These are phyloP conservation scores for Leishmania guyanensis DNA, from an alignment of 208 protist genomes.

Conservation along the genomic window DNA sequence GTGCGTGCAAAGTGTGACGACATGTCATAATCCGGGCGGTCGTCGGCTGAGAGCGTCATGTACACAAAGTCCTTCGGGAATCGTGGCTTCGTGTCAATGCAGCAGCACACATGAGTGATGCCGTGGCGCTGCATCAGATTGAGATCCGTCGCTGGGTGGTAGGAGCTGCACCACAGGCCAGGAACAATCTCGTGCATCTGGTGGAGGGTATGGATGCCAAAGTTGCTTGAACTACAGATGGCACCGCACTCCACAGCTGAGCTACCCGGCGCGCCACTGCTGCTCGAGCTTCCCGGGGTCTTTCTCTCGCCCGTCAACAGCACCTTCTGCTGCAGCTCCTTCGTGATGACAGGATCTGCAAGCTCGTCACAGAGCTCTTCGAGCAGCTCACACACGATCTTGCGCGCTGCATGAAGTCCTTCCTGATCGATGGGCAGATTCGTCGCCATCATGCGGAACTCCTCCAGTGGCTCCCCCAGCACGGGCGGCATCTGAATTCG, in stretches of 20 bases:
- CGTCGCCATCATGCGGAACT: constrained; percentile 64
- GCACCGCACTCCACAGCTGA: not conserved
- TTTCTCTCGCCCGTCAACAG: constrained; percentile 4
- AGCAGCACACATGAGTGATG: constrained; percentile 81
- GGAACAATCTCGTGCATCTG: constrained; percentile 82
- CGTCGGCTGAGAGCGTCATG: constrained; percentile 48
- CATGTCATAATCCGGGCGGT: constrained; percentile 57
- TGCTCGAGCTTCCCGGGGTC: not conserved
- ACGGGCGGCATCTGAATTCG: constrained; percentile 29
- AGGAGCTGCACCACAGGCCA: constrained; percentile 81
- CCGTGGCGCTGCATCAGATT: constrained; percentile 38
- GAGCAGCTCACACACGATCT: constrained; percentile 22
- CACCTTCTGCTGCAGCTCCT: constrained; percentile 19
- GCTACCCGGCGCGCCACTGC: not conserved
- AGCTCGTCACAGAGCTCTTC: constrained; percentile 17
- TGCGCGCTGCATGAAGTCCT: constrained; percentile 20
- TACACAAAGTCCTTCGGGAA: constrained; percentile 75
- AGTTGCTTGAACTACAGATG: not conserved
- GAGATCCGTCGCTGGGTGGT: constrained; percentile 56
- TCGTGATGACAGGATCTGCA: constrained; percentile 7
- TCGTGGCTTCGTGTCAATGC: constrained; percentile 50
- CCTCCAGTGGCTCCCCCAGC: constrained; percentile 42
- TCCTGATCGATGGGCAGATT: constrained; percentile 47
- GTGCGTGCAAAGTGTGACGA: constrained; percentile 49
- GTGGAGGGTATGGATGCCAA: constrained; percentile 13